Conservation (phyloP, 129 eudicot species). For the Apium graveolens region DNA sequence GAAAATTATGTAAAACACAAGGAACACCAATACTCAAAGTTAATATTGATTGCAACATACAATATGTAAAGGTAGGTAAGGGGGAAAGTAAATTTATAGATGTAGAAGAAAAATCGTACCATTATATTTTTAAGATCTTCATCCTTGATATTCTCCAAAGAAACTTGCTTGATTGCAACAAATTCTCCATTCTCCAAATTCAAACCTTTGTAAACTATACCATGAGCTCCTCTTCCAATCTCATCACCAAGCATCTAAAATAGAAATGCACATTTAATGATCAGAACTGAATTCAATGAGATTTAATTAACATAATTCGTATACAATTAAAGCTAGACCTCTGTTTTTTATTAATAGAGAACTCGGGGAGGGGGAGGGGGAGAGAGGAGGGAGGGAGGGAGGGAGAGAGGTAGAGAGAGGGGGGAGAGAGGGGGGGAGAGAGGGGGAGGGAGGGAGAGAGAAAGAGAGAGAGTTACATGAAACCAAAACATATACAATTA, state of each 20-base stretch:
- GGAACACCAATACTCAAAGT: background rate
- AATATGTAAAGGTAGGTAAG: background rate
- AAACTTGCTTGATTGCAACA: constrained; percentile 93
- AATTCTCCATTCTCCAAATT: constrained; percentile 96
- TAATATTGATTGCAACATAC: background rate
- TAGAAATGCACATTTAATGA: background rate
- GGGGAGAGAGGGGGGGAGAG: too few relatives aligned
- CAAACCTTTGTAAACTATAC: constrained; percentile 96
- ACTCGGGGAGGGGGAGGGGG: too few relatives aligned
- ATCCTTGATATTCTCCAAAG: constrained; percentile 86
- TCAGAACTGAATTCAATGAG: too few relatives aligned
- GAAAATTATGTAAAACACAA: background rate
- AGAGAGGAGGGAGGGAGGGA: too few relatives aligned
- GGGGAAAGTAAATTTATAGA: background rate
- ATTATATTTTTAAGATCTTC: constrained; percentile 88
- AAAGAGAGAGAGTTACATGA: too few relatives aligned
- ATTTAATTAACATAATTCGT: too few relatives aligned
- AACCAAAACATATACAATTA: too few relatives aligned
- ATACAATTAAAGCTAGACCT: too few relatives aligned
- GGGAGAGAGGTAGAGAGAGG: too few relatives aligned
- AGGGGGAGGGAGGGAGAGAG: too few relatives aligned
- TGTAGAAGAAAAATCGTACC: constrained; percentile 32
- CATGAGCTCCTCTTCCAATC: constrained; percentile 96
- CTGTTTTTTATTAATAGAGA: too few relatives aligned
- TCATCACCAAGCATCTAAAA: constrained; percentile 92